Percentiles rank a stretch among this genome's conserved stretches.
Conservation (phyloP, 2,329 filamentous ascomycete species). For the Calonectria leucothoes region DNA sequence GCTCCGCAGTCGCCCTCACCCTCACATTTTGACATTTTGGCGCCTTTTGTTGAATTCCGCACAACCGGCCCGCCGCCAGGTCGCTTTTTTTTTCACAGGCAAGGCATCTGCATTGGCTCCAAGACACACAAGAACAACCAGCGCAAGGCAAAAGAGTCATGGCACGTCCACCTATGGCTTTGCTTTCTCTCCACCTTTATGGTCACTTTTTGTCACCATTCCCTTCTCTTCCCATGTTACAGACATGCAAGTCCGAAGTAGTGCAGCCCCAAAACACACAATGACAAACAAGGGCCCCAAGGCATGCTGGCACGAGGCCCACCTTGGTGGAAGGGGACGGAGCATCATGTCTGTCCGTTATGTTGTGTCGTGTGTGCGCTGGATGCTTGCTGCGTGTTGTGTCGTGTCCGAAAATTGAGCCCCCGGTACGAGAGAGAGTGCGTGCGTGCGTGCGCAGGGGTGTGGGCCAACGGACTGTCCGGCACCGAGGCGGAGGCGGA, state of each 20-base stretch:
- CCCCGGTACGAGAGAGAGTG: neutral
- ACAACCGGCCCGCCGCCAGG: neutral
- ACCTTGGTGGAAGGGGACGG: slow-evolving; percentile 5
- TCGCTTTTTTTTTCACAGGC: neutral
- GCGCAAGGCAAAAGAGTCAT: neutral
- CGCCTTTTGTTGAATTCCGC: neutral
- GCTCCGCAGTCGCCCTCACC: neutral
- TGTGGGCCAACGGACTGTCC: neutral
- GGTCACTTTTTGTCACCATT: neutral
- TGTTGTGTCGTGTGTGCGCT: neutral
- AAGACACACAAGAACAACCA: neutral
- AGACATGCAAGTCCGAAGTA: neutral
- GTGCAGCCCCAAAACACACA: neutral
- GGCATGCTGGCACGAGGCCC: slow-evolving; percentile 24
- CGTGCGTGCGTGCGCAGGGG: neutral
- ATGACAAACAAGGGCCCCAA: slow-evolving; percentile 4
- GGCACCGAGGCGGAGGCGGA: slow-evolving; percentile 1
- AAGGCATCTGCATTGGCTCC: neutral
- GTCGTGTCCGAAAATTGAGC: slow-evolving; percentile 14
- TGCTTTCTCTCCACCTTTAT: neutral
- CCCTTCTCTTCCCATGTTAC: neutral
- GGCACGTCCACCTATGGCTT: neutral
- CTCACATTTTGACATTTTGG: slow-evolving; percentile 2
- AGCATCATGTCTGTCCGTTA: neutral
- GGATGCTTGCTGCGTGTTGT: no score